phyloP scores from a whole-genome alignment of 192 early-diverging fungal genomes.

The Coemansia sp. region DNA sequence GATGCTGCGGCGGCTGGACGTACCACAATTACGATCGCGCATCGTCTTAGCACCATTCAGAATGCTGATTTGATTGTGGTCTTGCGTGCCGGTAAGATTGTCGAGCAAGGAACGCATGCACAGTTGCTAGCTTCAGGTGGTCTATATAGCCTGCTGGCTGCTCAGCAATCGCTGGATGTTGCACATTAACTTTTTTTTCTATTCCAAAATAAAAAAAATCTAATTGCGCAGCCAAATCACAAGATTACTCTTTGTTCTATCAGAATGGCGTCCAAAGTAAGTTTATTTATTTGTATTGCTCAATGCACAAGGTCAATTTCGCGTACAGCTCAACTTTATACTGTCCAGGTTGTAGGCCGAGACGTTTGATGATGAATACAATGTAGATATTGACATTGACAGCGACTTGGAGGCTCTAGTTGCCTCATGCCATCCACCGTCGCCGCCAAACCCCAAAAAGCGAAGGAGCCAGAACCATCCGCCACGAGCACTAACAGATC shows the following conservation, averaged over 20 bases:
- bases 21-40: slow-evolving; percentile 74
- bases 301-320: too few species aligned
- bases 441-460: not conserved
- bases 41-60: slow-evolving; percentile 82
- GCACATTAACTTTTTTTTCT: slow-evolving; percentile 27
- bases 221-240: not conserved
- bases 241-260: not conserved
- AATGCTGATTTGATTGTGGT: slow-evolving; percentile 75
- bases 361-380: slow-evolving; percentile 4
- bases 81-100: slow-evolving; percentile 59
- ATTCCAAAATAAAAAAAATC: too few species aligned
- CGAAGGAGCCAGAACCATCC: not conserved
- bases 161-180: slow-evolving; percentile 61
- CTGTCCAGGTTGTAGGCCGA: too few species aligned
- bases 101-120: slow-evolving; percentile 68
- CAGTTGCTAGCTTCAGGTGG: slow-evolving; percentile 61
- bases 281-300: too few species aligned
- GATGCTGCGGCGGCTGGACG: slow-evolving; percentile 65
- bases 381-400: slow-evolving; percentile 34
- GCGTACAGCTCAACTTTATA: too few species aligned
- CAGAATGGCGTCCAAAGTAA: not conserved
- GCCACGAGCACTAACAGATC: slow-evolving; percentile 33
- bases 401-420: slow-evolving; percentile 44
- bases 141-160: slow-evolving; percentile 61
- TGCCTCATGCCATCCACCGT: slow-evolving; percentile 2